These are phyloP conservation scores for Prototheca cutis DNA, from an alignment of 163 green algal genomes.

Conservation along the genomic window DNA sequence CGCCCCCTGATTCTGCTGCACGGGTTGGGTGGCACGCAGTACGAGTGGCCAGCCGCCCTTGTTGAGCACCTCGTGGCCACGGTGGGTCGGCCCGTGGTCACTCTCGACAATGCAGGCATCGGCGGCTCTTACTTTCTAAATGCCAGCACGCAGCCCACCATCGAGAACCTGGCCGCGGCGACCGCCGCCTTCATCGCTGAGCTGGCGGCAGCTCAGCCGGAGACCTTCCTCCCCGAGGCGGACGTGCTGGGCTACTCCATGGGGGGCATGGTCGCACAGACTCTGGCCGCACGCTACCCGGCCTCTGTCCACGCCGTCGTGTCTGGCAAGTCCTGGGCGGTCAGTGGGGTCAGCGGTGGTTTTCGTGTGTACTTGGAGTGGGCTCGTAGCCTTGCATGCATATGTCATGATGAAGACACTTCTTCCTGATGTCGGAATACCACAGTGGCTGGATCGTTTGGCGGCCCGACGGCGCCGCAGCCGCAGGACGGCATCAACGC, in stretches of 20 bases:
- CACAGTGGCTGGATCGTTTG: constrained; percentile 1
- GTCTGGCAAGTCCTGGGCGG: no score
- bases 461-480: constrained; percentile 7
- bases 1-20: constrained; percentile 10
- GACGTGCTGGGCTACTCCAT: constrained; percentile 12
- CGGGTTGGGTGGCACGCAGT: constrained; percentile 9
- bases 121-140: not conserved
- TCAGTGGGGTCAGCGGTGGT: no score
- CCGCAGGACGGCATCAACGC: not conserved
- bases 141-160: not conserved
- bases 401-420: no score
- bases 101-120: constrained; percentile 7
- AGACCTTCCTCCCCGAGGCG: not conserved
- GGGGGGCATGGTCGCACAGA: constrained; percentile 5
- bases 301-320: not conserved
- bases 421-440: no score
- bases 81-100: not conserved
- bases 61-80: not conserved
- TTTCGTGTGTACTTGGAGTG: no score
- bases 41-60: constrained; percentile 9
- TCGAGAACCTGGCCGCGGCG: not conserved
- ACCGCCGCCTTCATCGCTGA: not conserved
- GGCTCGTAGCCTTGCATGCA: no score
- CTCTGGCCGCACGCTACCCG: not conserved
- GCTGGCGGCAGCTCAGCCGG: not conserved